Conservation (phyloP, 1,139 yeast genomes). For the Geotrichum fermentans region DNA sequence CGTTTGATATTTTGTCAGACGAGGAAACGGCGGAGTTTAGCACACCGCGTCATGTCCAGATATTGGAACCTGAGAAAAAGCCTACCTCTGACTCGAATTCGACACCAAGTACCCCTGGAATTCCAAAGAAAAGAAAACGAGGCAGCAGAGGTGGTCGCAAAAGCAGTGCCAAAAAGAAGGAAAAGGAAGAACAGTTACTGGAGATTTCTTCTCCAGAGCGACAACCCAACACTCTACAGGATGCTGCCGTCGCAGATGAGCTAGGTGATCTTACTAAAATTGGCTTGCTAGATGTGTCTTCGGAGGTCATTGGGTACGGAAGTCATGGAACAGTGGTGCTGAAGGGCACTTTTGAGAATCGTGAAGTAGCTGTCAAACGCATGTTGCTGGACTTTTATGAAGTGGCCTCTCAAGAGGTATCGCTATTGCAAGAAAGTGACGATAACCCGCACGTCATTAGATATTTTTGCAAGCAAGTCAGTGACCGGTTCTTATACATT, state of each 20-base stretch:
- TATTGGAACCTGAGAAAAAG: slow-evolving; percentile 24
- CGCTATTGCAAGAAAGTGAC: slow-evolving; percentile 84
- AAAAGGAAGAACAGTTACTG: slow-evolving; percentile 7
- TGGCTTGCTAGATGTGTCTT: slow-evolving; percentile 60
- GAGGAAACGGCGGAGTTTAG: background rate
- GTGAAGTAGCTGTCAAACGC: slow-evolving; percentile 94
- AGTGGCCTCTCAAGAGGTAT: slow-evolving; percentile 91
- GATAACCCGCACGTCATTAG: slow-evolving; percentile 94
- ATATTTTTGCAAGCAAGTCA: slow-evolving; percentile 85
- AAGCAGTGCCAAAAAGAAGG: slow-evolving; percentile 23
- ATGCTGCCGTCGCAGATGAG: slow-evolving; percentile 9
- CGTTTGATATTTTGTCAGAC: background rate
- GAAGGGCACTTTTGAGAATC: slow-evolving; percentile 80
- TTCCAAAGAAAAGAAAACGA: slow-evolving; percentile 59
- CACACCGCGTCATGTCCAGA: slow-evolving; percentile 21
- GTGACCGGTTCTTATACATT: slow-evolving; percentile 82
- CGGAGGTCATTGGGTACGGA: slow-evolving; percentile 82
- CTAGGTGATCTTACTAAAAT: slow-evolving; percentile 20
- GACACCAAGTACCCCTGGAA: slow-evolving; percentile 14
- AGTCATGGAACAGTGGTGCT: slow-evolving; percentile 95
- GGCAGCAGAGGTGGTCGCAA: slow-evolving; percentile 83
- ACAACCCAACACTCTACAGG: slow-evolving; percentile 12
- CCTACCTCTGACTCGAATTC: slow-evolving; percentile 1
- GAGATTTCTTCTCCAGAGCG: slow-evolving; percentile 8
- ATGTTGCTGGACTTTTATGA: slow-evolving; percentile 92